Evolutionary conservation across 129 eudicot species (phyloP), one percentile per base, ranked within the genome.

Genomic region (Flaveria brownii): DNA sequence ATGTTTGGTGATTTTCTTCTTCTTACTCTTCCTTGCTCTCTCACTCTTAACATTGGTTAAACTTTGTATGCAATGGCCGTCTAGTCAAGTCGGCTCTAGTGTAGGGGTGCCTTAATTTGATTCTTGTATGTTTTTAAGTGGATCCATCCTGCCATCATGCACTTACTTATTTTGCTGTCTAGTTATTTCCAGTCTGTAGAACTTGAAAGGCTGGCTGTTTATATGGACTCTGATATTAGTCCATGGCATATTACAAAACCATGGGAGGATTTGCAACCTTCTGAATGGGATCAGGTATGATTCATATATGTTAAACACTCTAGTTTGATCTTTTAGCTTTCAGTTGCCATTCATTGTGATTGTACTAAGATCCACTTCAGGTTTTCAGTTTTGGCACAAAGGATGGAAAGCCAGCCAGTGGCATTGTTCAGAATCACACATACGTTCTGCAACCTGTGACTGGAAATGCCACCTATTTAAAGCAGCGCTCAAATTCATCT

Each of bases 401-500:
- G 67, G 86, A 85, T 82, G 99, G 99, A 22, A 92, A 91, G 80
- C 92, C 93, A 50, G 87, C 93, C 15, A 78, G 51, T 36, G 65
- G 43, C 79, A 85, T 42, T 64, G 25, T 62, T 78, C 73, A 78
- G 18, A 72, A 80, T 73, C 99, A 91, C 87, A 84, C 85, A 68
- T 95, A 95, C 71, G 49, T 95, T 68, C 80, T 95, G 82, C 89
- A 95, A 80, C 99, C 99, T 62, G 93, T 95, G 30, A 83, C 97
- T 68, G 99, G 99, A 80, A 86, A 84, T 83, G 99, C 96, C 2
- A 89, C 80, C 73, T 95, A 91, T 73, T 80, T 83, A 72, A 95
- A 95, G 76, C 89, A 80, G 74, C 84, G 83, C 20, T 74, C 86
- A 65, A 82, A 86, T 81, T 80, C 72, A 25, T 86, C 92, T 22